Base-by-base conservation (phyloP, 345 rosid species). In the Adansonia digitata region DNA sequence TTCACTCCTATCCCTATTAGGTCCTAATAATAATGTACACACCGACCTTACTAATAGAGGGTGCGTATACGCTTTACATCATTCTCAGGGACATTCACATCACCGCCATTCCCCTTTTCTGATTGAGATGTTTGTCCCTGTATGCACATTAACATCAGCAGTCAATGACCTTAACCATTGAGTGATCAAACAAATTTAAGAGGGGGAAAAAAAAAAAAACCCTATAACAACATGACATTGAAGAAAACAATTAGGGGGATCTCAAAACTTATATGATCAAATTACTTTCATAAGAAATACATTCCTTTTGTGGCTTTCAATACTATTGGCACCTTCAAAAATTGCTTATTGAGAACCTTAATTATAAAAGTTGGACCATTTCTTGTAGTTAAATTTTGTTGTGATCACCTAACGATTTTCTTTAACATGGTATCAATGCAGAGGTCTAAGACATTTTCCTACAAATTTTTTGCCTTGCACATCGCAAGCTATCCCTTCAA, bases 1-100 rank as follows among this genome's bases (percentile, higher is more conserved):
- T 31, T 8, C 66, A 31, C 66, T 34, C 22, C 66, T 35, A 15
- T 34, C 39, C 39, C 64, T 14, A 29, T 27, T 37, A 34, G 42
- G n/a, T n/a, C n/a, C 2, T 63, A 43, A 37, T 64, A 39, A 39
- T 39, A 37, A n/a, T n/a, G 27, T 43, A 39, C 26, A 39, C n/a
- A n/a, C 46, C 17, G 3, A 20, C 29, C 37, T 42, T 67, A 67
- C 20, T 12, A 24, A 14, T 22, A 22, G 14, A 66, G 51, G 0
- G 5, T 46, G 59, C 90, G 85, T 22, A 90, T 72, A 80, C 88
- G 85, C 71, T 89, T 95, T 74, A 84, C 86, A 80, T 95, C 96
- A 77, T 75, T 80, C 74, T 84, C 91, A 0, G 94, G 99, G 26
- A 93, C 99, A 77, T 85, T 88, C 73, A 82, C 85, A 27, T 93